Evolutionary conservation across 331 rosid species (phyloP).

Genomic region (Quercus lobata): DNA sequence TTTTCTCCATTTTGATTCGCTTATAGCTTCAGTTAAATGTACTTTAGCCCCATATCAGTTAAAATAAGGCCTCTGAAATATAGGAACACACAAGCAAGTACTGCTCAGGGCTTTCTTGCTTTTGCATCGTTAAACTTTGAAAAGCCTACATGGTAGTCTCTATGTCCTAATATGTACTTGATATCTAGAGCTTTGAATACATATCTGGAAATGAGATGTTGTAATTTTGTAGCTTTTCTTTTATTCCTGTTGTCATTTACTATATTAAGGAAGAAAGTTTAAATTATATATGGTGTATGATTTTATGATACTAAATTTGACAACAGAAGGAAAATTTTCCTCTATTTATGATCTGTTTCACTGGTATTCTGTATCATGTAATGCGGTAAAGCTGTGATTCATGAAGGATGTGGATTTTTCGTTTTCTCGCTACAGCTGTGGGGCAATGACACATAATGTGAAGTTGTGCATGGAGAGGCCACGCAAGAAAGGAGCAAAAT

Average conservation of each 20-base stretch:
- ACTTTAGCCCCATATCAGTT: background rate
- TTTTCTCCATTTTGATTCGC: background rate
- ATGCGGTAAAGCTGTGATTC: background rate
- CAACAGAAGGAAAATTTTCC: background rate
- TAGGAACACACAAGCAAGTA: background rate
- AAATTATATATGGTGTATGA: background rate
- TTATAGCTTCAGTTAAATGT: background rate
- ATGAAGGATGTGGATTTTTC: background rate
- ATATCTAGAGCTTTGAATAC: background rate
- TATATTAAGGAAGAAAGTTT: background rate
- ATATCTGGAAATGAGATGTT: background rate
- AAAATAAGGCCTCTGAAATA: background rate
- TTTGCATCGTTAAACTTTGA: background rate
- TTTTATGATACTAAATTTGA: background rate
- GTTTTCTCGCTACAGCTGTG: slow-evolving; percentile 27
- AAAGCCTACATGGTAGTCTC: background rate
- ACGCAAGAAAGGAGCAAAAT: slow-evolving; percentile 37
- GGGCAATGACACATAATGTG: slow-evolving; percentile 39
- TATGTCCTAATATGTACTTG: background rate
- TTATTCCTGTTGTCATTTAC: background rate
- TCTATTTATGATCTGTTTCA: background rate
- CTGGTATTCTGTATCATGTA: background rate
- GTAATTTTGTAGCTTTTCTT: background rate
- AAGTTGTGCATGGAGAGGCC: slow-evolving; percentile 48
- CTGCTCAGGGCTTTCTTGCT: background rate